These are phyloP conservation scores for Epichloe uncinata DNA, from an alignment of 2,329 filamentous ascomycete species.

Conservation along the genomic window DNA sequence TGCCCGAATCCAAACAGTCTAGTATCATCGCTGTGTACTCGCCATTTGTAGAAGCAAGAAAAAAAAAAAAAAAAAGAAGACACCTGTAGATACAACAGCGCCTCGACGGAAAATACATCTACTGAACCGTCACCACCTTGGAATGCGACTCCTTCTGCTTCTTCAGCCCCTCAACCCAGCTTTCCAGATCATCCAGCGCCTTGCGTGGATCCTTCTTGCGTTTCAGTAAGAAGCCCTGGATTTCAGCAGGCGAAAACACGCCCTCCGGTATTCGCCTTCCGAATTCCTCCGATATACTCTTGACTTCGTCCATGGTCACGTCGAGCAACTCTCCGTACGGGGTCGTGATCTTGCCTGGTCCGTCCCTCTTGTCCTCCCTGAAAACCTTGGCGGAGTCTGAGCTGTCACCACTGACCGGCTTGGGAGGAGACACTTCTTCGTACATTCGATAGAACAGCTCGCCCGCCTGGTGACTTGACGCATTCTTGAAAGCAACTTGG, in stretches of 20 bases:
- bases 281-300: constrained; percentile 34
- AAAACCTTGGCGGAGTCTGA: not conserved
- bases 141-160: constrained; percentile 36
- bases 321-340: constrained; percentile 14
- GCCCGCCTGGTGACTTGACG: constrained; percentile 37
- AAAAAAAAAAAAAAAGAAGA: no score
- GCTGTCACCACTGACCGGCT: constrained; percentile 2
- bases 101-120: not conserved
- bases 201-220: constrained; percentile 43
- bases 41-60: no score
- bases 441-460: constrained; percentile 52
- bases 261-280: constrained; percentile 37
- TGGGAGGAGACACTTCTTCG: constrained; percentile 18
- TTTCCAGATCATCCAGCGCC: constrained; percentile 38
- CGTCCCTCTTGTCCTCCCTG: not conserved
- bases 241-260: constrained; percentile 44
- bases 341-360: not conserved
- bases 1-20: no score
- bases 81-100: no score
- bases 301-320: constrained; percentile 26
- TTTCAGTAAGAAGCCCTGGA: constrained; percentile 52
- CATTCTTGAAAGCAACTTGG: constrained; percentile 50
- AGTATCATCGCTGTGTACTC: no score
- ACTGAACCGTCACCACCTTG: constrained; percentile 35
- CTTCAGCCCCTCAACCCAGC: constrained; percentile 39